Percentiles rank a stretch among this genome's conserved stretches.
phyloP scores from a whole-genome alignment of 805 yeast genomes.

The Lipomyces yamanashiensis region DNA sequence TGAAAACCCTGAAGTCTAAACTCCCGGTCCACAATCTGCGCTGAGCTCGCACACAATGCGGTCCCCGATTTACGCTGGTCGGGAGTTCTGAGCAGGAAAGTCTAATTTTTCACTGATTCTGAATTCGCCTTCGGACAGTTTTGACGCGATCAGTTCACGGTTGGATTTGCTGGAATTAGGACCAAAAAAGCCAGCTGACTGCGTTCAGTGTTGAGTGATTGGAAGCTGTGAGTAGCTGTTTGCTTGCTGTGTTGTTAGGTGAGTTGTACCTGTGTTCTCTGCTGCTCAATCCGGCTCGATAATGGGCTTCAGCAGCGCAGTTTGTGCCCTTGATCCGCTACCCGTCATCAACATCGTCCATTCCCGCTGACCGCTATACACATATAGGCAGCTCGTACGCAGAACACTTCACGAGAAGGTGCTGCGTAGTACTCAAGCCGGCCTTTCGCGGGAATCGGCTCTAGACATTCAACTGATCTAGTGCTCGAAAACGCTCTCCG shows the following conservation, averaged over 20 bases:
- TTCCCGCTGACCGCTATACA: not conserved
- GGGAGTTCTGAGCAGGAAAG: conserved; percentile 11
- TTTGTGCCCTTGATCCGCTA: not conserved
- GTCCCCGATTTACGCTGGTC: conserved; percentile 4
- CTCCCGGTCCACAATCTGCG: conserved; percentile 27
- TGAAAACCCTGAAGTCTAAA: not conserved
- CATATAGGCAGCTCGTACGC: not conserved
- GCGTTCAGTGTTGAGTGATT: not conserved
- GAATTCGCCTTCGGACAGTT: not conserved
- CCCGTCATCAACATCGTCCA: not conserved
- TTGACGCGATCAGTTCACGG: not conserved
- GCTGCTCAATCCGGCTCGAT: not conserved
- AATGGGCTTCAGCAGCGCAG: not conserved
- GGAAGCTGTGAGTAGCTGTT: not conserved
- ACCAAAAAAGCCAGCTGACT: not conserved
- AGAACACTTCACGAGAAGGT: not conserved
- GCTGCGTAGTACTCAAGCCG: not conserved
- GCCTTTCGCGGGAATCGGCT: not conserved
- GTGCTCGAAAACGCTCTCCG: not conserved
- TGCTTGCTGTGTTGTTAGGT: not conserved
- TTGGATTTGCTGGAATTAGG: not conserved
- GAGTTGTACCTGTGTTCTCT: not conserved
- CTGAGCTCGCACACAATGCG: not conserved
- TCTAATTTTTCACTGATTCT: conserved; percentile 8
- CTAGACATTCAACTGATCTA: conserved; percentile 25